Base-by-base conservation (phyloP, 805 yeast species). In the Maudiozyma serrabonitensis region DNA sequence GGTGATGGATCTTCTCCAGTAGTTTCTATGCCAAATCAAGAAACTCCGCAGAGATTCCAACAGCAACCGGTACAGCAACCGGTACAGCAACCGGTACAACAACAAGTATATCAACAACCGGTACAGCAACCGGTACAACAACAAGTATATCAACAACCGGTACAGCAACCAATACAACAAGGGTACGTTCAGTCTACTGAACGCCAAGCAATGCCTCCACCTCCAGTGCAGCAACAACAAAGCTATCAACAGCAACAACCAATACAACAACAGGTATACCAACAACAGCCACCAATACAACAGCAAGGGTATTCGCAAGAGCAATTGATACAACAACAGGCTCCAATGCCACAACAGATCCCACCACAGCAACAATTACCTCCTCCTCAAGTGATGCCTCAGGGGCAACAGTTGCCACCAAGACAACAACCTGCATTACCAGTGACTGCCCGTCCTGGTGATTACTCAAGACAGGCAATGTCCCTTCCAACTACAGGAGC, bases 121-220 rank as follows among this genome's bases (percentile, higher is more conserved):
- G 2, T 8, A 28, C 55, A 45, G 19, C 60, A 50, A 19, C 52
- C 42, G 12, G 50, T 49, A n/a, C 55, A 56, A 16, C 50, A 41
- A 46, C 50, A 37, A 46, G 21, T 12, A 26, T 54, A 35, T 13
- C 56, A 31, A 37, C 54, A 48, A 28, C 51, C 23, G 39, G 19
- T 38, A 38, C 46, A 38, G 38, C 46, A 41, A 47, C 43, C n/a
- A n/a, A n/a, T n/a, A n/a, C n/a, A 25, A 16, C 39, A 35, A 35
- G 18, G 26, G 4, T 25, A 32, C n/a, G n/a, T n/a, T n/a, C 54
- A 48, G 23, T 4, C 23, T 21, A 21, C 23, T 13, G 23, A 3
- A 23, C 46, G 35, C 9, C 16, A 45, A 4, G 6, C 5, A 9
- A 15, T 19, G 26, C 48, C 26, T 1, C 55, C 46, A 16, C 63